These are phyloP conservation scores for Alectoria sarmentosa DNA, from an alignment of 495 filamentous ascomycete genomes.

Conservation along the genomic window DNA sequence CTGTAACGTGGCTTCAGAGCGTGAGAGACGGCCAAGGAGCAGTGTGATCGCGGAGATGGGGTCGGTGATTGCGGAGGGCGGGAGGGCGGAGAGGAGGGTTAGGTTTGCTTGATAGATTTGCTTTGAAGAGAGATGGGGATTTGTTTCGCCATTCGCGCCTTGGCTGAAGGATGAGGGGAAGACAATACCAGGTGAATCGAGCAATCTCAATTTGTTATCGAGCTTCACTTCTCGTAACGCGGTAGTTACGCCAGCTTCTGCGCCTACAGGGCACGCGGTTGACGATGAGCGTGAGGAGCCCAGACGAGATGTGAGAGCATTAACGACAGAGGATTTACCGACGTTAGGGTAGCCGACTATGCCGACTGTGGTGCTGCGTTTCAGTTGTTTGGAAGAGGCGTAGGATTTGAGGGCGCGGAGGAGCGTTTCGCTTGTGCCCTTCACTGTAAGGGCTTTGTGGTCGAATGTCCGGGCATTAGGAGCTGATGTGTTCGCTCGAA, in stretches of 20 bases:
- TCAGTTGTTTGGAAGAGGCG: slow-evolving; percentile 74
- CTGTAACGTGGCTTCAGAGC: slow-evolving; percentile 54
- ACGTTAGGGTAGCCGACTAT: slow-evolving; percentile 97
- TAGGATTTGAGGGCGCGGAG: slow-evolving; percentile 88
- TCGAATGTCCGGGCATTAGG: slow-evolving; percentile 87
- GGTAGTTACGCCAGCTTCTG: slow-evolving; percentile 91
- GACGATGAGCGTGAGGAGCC: slow-evolving; percentile 33
- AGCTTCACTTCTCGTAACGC: slow-evolving; percentile 83
- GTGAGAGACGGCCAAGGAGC: slow-evolving; percentile 68
- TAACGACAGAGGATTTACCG: slow-evolving; percentile 96
- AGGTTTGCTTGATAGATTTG: slow-evolving; percentile 76
- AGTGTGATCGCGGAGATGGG: slow-evolving; percentile 78
- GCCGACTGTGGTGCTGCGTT: slow-evolving; percentile 84
- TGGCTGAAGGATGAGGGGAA: slow-evolving; percentile 53
- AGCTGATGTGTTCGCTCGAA: slow-evolving; percentile 77
- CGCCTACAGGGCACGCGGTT: slow-evolving; percentile 77
- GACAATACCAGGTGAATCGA: slow-evolving; percentile 94
- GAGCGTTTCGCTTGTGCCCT: slow-evolving; percentile 79
- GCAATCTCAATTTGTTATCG: slow-evolving; percentile 87
- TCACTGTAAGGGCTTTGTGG: slow-evolving; percentile 80
- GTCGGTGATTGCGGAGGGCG: slow-evolving; percentile 89
- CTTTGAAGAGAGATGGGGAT: slow-evolving; percentile 43
- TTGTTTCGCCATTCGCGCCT: slow-evolving; percentile 32
- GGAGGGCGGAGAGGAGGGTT: slow-evolving; percentile 82
- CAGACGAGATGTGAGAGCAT: slow-evolving; percentile 79